phyloP scores from a whole-genome alignment of 1,139 yeast genomes.

The Yamadazyma jaroonii region DNA sequence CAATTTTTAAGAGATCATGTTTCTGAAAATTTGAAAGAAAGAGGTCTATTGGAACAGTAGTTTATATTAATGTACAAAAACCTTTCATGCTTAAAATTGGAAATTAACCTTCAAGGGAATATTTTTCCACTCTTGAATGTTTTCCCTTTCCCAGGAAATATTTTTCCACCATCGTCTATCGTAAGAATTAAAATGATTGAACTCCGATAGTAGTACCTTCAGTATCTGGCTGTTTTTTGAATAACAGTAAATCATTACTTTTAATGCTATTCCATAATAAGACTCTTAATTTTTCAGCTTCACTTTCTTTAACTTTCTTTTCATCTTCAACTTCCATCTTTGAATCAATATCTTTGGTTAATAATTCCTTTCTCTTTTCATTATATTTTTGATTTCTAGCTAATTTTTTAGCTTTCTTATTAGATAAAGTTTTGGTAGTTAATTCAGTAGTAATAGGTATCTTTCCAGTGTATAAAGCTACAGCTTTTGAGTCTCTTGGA shows the following conservation, averaged over 20 bases:
- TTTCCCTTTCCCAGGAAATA: background rate
- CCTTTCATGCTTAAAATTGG: background rate
- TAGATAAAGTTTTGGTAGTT: slow-evolving; percentile 65
- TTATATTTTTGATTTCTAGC: slow-evolving; percentile 76
- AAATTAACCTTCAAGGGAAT: background rate
- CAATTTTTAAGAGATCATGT: slow-evolving; percentile 64
- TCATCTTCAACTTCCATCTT: slow-evolving; percentile 49
- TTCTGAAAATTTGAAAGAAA: slow-evolving; percentile 26
- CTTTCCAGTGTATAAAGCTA: slow-evolving; percentile 58
- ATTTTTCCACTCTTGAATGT: background rate
- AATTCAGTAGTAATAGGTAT: slow-evolving; percentile 33
- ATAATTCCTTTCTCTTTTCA: slow-evolving; percentile 49
- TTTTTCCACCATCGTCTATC: too few species aligned
- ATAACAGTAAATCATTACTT: slow-evolving; percentile 27
- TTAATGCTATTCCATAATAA: slow-evolving; percentile 72
- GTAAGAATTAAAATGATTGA: slow-evolving; percentile 43
- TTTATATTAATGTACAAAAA: slow-evolving; percentile 5
- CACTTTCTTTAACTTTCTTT: slow-evolving; percentile 10
- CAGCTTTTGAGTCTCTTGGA: slow-evolving; percentile 56
- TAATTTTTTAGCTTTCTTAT: slow-evolving; percentile 78
- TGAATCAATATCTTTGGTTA: slow-evolving; percentile 47
- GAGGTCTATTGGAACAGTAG: slow-evolving; percentile 21
- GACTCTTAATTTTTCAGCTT: slow-evolving; percentile 49
- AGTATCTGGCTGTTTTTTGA: slow-evolving; percentile 43
- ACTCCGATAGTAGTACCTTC: slow-evolving; percentile 87